A percentile compares a stretch with the other conserved stretches of the same genome.
These are phyloP conservation scores for Xylaria sp. DNA, from an alignment of 2,329 filamentous ascomycete genomes.

Conservation along the genomic window DNA sequence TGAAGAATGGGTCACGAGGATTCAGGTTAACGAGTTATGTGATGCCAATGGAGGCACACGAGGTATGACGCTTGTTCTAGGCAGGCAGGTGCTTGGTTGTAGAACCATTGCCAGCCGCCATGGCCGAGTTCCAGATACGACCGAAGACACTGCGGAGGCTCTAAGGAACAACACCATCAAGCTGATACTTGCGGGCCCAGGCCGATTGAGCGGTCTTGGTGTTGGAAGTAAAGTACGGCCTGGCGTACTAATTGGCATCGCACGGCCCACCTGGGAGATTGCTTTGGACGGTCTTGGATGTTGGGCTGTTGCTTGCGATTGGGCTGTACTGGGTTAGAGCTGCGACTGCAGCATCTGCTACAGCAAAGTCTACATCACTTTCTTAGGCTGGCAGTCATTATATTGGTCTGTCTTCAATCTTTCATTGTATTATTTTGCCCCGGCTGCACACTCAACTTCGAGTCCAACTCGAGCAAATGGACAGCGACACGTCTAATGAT, in stretches of 20 bases:
- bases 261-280: conserved; percentile 54
- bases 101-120: neutral
- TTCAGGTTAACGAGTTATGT: conserved; percentile 45
- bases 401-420: neutral
- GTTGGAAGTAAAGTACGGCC: conserved; percentile 43
- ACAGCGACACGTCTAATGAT: neutral
- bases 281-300: conserved; percentile 46
- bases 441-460: neutral
- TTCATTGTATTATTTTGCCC: neutral
- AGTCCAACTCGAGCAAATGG: neutral
- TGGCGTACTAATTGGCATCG: conserved; percentile 50
- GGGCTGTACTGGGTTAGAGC: conserved; percentile 46
- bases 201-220: conserved; percentile 46
- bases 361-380: neutral
- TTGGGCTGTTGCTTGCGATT: conserved; percentile 54
- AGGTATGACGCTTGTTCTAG: conserved; percentile 49
- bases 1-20: conserved; percentile 40
- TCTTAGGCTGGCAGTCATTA: neutral
- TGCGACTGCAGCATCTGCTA: conserved; percentile 41
- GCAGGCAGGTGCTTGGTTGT: conserved; percentile 27
- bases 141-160: conserved; percentile 4
- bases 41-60: conserved; percentile 26
- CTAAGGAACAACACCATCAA: conserved; percentile 24
- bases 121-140: neutral
- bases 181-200: conserved; percentile 47